Conservation (phyloP, 164 flowering plant species). For the Stephania yunnanensis region DNA sequence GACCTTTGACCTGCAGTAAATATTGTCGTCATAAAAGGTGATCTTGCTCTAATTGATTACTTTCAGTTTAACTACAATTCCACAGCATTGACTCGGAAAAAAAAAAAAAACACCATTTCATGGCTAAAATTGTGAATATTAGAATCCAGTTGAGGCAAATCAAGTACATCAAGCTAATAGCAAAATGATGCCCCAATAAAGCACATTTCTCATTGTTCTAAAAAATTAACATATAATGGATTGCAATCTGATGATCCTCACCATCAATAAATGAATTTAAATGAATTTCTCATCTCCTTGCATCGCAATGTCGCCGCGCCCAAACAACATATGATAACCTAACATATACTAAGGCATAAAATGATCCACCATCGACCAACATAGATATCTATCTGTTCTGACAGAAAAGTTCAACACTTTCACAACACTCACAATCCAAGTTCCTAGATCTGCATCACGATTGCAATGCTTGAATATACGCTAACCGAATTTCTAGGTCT, state of each 20-base stretch:
- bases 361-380: not conserved
- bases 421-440: not conserved
- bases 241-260: no score
- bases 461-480: not conserved
- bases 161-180: no score
- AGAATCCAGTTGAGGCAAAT: not conserved
- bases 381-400: not conserved
- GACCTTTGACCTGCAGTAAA: slow-evolving; percentile 69
- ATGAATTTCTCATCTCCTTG: no score
- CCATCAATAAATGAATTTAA: no score
- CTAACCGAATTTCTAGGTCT: not conserved
- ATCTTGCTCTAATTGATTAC: not conserved
- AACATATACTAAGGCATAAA: not conserved
- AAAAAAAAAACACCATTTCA: no score
- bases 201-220: not conserved
- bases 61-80: not conserved
- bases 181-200: not conserved
- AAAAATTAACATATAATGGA: no score
- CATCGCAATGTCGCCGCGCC: not conserved
- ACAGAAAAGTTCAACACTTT: not conserved
- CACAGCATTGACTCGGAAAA: no score
- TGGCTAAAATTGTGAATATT: not conserved
- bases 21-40: not conserved
- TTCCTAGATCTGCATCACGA: not conserved
- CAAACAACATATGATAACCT: not conserved